Evolutionary conservation across 768 basidiomycete genomes (phyloP).

Genomic region (Agaricus bisporus): DNA sequence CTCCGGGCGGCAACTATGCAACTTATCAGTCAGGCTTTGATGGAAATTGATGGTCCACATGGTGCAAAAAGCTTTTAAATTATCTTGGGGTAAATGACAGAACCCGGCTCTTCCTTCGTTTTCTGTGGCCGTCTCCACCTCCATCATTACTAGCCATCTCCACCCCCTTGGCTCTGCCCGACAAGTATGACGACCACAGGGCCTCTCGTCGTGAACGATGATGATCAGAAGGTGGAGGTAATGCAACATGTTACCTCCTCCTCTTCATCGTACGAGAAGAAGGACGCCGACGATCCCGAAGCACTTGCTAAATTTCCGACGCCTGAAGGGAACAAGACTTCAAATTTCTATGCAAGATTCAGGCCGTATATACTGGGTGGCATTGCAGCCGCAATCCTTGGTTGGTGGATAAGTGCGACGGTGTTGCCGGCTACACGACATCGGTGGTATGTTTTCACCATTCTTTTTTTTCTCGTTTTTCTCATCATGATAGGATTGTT

Average conservation of each 20-base stretch:
- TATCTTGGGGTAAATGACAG: constrained; percentile 6
- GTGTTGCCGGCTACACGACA: constrained; percentile 63
- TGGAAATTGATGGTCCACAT: no score
- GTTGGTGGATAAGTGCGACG: constrained; percentile 82
- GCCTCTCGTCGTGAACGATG: not conserved
- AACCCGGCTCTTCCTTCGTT: not conserved
- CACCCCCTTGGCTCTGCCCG: not conserved
- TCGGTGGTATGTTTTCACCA: constrained; percentile 50
- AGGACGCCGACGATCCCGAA: constrained; percentile 17
- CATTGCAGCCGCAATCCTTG: constrained; percentile 59
- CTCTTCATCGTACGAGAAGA: constrained; percentile 12
- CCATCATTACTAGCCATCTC: not conserved
- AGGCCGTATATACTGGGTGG: constrained; percentile 44
- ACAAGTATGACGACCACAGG: constrained; percentile 3
- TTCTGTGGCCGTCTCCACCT: not conserved
- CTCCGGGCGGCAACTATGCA: no score
- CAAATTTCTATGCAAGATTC: constrained; percentile 19
- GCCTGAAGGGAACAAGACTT: constrained; percentile 11
- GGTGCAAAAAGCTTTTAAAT: not conserved
- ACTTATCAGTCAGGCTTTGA: no score
- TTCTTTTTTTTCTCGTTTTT: constrained; percentile 4
- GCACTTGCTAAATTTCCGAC: constrained; percentile 14
- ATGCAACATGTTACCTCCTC: not conserved
- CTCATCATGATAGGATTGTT: constrained; percentile 49
- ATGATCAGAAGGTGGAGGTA: not conserved